A percentile compares a stretch with the other conserved stretches of the same genome.
phyloP scores from a whole-genome alignment of 306 rosid species.

The Betula pendula region DNA sequence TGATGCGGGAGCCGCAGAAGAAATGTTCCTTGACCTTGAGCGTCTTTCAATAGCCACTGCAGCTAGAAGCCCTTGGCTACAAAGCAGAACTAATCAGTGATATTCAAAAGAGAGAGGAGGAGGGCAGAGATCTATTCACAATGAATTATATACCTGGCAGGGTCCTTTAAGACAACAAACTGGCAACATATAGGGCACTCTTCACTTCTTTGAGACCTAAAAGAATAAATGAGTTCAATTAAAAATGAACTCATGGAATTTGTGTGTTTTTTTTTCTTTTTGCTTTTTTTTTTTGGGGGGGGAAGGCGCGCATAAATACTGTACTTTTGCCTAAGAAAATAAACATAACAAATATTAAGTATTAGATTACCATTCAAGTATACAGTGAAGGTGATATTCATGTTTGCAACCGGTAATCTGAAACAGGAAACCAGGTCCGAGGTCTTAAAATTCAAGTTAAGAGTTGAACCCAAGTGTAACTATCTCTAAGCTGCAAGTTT shows the following conservation, averaged over 20 bases:
- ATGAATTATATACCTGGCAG: conserved; percentile 57
- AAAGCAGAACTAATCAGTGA: conserved; percentile 16
- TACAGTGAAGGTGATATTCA: conserved; percentile 94
- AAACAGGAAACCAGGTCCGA: conserved; percentile 16
- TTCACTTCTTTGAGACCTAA: conserved; percentile 89
- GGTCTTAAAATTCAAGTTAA: conserved; percentile 23
- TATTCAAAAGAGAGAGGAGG: conserved; percentile 14
- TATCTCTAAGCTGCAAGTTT: conserved; percentile 16
- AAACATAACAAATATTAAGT: not conserved
- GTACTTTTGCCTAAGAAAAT: not conserved
- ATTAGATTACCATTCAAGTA: conserved; percentile 78
- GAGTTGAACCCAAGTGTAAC: conserved; percentile 6
- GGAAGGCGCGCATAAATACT: not conserved
- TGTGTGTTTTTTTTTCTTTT: no score
- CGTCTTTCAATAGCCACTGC: conserved; percentile 63
- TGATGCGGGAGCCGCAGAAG: conserved; percentile 41
- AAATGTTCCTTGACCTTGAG: conserved; percentile 42
- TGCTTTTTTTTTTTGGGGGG: no score
- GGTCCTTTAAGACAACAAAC: conserved; percentile 70
- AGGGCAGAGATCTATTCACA: not conserved
- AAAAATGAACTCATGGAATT: conserved; percentile 20
- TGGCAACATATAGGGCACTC: conserved; percentile 98
- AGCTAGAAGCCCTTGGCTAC: conserved; percentile 83
- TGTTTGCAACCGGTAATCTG: conserved; percentile 94
- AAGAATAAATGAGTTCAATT: conserved; percentile 1